A percentile compares a stretch with the other conserved stretches of the same genome.
phyloP scores from a whole-genome alignment of 805 yeast species.

The Teunomyces lycoperdinae region DNA sequence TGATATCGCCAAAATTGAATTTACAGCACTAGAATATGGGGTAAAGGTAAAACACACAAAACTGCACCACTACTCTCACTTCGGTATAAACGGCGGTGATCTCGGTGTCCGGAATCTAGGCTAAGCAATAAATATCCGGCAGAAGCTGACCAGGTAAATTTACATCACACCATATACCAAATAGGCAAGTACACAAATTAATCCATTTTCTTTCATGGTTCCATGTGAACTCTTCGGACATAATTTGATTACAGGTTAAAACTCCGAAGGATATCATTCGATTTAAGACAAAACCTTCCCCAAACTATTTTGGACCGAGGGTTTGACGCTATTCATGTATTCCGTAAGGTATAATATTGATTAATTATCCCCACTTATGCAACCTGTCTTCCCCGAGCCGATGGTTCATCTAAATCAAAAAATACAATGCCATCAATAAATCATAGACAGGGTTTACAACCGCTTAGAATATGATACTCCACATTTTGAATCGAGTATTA shows the following conservation, averaged over 20 bases:
- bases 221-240: background rate
- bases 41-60: slow-evolving; percentile 1
- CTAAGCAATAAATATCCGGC: background rate
- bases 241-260: too few relatives aligned
- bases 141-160: background rate
- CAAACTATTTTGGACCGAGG: background rate
- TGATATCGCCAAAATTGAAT: too few relatives aligned
- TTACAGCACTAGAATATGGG: background rate
- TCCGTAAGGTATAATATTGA: too few relatives aligned
- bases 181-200: background rate
- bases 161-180: background rate
- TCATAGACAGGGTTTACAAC: too few relatives aligned
- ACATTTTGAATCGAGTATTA: too few relatives aligned
- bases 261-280: background rate
- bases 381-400: background rate
- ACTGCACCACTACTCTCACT: background rate
- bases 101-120: background rate
- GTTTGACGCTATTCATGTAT: background rate
- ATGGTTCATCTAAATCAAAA: background rate
- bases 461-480: too few relatives aligned
- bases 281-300: background rate
- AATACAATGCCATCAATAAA: too few relatives aligned
- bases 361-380: background rate
- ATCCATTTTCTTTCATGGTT: background rate
- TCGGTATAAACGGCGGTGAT: background rate